Evolutionary conservation across 192 early-diverging fungal genomes (phyloP).

Genomic region (Spinellus fusiger): DNA sequence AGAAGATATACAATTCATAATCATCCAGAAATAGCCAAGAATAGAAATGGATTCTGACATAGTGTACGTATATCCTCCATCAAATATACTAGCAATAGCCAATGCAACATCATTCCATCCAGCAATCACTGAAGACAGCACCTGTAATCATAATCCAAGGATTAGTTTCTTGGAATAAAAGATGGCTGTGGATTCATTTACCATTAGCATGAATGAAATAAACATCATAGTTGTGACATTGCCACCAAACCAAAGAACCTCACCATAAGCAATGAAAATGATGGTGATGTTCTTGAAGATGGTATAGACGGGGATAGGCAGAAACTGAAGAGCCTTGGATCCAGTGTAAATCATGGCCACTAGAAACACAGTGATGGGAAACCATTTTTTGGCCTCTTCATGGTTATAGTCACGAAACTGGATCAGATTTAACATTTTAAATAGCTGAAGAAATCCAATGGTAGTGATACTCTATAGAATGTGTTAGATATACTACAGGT

Average conservation of each 20-base stretch:
- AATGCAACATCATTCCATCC: constrained; percentile 64
- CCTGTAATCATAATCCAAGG: constrained; percentile 25
- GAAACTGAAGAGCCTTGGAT: constrained; percentile 83
- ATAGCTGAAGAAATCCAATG: constrained; percentile 47
- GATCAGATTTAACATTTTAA: constrained; percentile 42
- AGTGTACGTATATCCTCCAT: not conserved
- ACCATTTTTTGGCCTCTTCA: constrained; percentile 61
- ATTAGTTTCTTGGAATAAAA: not conserved
- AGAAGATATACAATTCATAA: constrained; percentile 80
- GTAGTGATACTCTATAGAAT: constrained; percentile 48
- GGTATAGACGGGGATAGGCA: constrained; percentile 89
- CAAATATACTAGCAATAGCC: constrained; percentile 8
- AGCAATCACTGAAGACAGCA: constrained; percentile 77
- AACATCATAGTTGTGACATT: constrained; percentile 75
- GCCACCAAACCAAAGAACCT: constrained; percentile 74
- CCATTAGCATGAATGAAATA: constrained; percentile 75
- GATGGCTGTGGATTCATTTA: constrained; percentile 2
- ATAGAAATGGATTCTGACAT: constrained; percentile 23
- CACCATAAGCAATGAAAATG: constrained; percentile 89
- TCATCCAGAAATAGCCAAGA: constrained; percentile 80
- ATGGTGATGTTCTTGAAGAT: constrained; percentile 98
- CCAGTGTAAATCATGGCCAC: constrained; percentile 95
- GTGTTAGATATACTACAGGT: constrained; percentile 4
- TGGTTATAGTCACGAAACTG: constrained; percentile 52
- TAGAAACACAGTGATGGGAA: constrained; percentile 75